These are phyloP conservation scores for Mortierella polycephala DNA, from an alignment of 371 early-diverging fungal genomes.

Conservation along the genomic window DNA sequence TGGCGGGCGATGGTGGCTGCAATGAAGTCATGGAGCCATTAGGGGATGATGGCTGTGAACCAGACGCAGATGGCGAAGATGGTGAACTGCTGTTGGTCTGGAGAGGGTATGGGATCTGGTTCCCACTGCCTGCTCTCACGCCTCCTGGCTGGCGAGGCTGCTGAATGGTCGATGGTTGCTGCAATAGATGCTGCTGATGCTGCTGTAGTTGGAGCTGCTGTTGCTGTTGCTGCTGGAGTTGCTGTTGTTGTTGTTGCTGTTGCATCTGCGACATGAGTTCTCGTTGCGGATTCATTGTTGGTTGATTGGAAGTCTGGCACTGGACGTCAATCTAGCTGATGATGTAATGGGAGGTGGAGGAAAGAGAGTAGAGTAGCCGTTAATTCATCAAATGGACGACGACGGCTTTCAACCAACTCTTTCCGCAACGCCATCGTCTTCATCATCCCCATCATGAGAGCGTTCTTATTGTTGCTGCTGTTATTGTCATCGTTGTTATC, in stretches of 20 bases:
- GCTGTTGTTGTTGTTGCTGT: constrained; percentile 22
- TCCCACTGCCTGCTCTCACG: constrained; percentile 45
- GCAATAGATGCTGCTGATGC: constrained; percentile 23
- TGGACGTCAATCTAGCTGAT: no score
- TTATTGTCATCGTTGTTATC: no score
- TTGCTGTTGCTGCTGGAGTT: constrained; percentile 25
- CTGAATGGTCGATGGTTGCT: constrained; percentile 17
- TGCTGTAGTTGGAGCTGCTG: constrained; percentile 34
- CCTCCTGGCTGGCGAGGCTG: constrained; percentile 52
- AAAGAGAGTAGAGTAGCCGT: not conserved
- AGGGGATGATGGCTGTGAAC: constrained; percentile 63
- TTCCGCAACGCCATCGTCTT: no score
- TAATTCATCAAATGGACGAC: constrained; percentile 8
- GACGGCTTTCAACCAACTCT: not conserved
- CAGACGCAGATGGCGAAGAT: constrained; percentile 58
- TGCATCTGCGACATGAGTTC: constrained; percentile 38
- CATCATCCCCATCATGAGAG: no score
- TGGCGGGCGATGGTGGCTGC: constrained; percentile 60
- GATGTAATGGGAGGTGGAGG: no score
- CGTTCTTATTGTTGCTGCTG: no score
- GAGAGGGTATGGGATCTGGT: constrained; percentile 56
- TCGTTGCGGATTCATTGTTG: constrained; percentile 30
- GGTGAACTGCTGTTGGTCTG: constrained; percentile 52
- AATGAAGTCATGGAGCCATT: constrained; percentile 61
- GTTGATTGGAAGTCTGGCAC: not conserved